These are phyloP conservation scores for Carex kokanica DNA, from an alignment of 176 grass and related monocot species.

Conservation along the genomic window DNA sequence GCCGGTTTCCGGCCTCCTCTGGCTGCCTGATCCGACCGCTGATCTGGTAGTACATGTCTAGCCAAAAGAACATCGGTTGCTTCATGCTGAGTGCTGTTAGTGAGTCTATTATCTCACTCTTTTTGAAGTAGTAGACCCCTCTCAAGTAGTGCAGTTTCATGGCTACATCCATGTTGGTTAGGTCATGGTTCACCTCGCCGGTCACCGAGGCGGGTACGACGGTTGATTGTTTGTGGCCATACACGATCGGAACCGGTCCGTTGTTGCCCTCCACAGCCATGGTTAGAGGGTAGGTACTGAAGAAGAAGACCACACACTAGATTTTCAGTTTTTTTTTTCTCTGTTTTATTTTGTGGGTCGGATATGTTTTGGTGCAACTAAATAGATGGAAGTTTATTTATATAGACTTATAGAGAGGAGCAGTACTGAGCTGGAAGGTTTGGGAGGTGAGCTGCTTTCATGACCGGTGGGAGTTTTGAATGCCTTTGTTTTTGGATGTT, in stretches of 20 bases:
- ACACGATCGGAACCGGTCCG: slow-evolving; percentile 9
- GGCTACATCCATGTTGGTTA: slow-evolving; percentile 43
- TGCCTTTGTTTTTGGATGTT: not conserved
- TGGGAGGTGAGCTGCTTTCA: slow-evolving; percentile 28
- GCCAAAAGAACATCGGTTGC: slow-evolving; percentile 75
- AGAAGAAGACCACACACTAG: not conserved
- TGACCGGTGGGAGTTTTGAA: slow-evolving; percentile 17
- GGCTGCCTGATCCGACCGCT: slow-evolving; percentile 55
- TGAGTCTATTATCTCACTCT: slow-evolving; percentile 27
- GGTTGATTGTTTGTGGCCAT: slow-evolving; percentile 68
- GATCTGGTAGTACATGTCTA: slow-evolving; percentile 54
- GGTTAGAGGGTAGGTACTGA: not conserved
- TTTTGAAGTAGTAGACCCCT: slow-evolving; percentile 61
- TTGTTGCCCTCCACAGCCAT: slow-evolving; percentile 40
- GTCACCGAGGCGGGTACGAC: slow-evolving; percentile 81
- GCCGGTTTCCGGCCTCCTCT: slow-evolving; percentile 8
- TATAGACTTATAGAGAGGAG: slow-evolving; percentile 6
- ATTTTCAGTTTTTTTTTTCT: not conserved
- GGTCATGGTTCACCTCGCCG: slow-evolving; percentile 49
- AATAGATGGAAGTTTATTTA: slow-evolving; percentile 4
- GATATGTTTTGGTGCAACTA: slow-evolving; percentile 3
- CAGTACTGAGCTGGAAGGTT: not conserved
- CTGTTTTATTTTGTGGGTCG: not conserved
- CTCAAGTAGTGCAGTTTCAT: slow-evolving; percentile 85
- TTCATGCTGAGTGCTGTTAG: slow-evolving; percentile 51